phyloP scores from a whole-genome alignment of 495 filamentous ascomycete species.

The Niebla homalea region DNA sequence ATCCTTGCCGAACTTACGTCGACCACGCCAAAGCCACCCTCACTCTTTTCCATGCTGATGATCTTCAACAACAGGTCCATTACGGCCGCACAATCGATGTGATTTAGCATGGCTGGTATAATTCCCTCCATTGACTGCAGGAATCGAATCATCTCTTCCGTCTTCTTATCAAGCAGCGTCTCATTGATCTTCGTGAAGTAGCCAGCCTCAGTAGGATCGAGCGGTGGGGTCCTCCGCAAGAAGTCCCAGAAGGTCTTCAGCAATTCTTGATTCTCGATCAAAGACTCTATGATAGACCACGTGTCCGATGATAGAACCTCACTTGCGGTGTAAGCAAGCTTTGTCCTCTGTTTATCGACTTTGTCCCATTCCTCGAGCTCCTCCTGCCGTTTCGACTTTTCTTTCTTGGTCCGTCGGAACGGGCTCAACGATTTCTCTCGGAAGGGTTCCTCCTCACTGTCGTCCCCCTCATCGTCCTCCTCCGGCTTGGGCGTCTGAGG shows the following conservation, averaged over 20 bases:
- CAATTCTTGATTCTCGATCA: constrained; percentile 69
- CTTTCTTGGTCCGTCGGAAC: constrained; percentile 24
- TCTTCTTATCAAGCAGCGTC: constrained; percentile 90
- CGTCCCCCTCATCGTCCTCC: constrained; percentile 48
- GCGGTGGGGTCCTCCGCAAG: constrained; percentile 59
- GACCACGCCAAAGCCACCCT: constrained; percentile 84
- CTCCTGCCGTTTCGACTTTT: constrained; percentile 28
- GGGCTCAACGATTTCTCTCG: constrained; percentile 18
- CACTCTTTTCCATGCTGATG: constrained; percentile 87
- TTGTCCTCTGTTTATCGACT: constrained; percentile 72
- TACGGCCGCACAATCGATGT: constrained; percentile 95
- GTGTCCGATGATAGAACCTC: constrained; percentile 93
- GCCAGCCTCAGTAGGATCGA: constrained; percentile 85
- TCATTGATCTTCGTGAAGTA: constrained; percentile 99
- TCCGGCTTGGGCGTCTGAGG: constrained; percentile 51
- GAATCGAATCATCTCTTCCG: constrained; percentile 84
- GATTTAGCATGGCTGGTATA: constrained; percentile 71
- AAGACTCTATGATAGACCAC: constrained; percentile 86
- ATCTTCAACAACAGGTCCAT: constrained; percentile 98
- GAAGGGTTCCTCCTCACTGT: constrained; percentile 32
- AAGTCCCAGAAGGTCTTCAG: constrained; percentile 85
- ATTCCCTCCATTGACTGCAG: constrained; percentile 72
- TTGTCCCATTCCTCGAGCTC: constrained; percentile 51
- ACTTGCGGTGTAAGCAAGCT: constrained; percentile 81
- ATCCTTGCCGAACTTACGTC: constrained; percentile 50